Conservation (phyloP, 305 asterid species). For the Striga hermonthica region DNA sequence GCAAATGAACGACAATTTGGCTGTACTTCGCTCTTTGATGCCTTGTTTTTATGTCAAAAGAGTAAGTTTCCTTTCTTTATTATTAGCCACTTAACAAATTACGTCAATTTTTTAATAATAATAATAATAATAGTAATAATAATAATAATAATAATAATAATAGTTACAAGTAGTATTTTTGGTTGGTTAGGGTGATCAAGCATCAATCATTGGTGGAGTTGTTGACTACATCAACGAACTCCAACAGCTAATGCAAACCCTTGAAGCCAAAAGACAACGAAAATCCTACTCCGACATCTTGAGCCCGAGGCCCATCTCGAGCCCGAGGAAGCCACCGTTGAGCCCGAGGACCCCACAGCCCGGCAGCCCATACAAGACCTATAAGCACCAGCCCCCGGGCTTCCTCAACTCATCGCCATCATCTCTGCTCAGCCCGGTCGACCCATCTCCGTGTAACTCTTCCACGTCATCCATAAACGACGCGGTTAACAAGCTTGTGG, state of each 20-base stretch:
- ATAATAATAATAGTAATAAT: no score
- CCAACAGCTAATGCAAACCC: constrained; percentile 69
- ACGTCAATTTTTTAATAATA: neutral
- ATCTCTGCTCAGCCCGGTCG: constrained; percentile 39
- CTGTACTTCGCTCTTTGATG: constrained; percentile 77
- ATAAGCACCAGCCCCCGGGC: constrained; percentile 29
- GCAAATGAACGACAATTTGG: constrained; percentile 79
- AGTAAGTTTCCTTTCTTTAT: constrained; percentile 31
- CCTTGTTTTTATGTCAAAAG: constrained; percentile 85
- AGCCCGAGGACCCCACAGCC: constrained; percentile 88
- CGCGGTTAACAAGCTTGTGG: constrained; percentile 72
- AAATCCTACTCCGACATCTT: constrained; percentile 46
- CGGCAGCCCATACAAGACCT: constrained; percentile 62
- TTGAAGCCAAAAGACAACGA: constrained; percentile 72
- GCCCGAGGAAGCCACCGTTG: constrained; percentile 64
- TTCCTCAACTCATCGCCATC: constrained; percentile 31
- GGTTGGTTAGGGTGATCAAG: constrained; percentile 74
- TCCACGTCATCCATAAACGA: constrained; percentile 45
- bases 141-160: no score
- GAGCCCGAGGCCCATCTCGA: constrained; percentile 36
- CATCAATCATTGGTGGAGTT: constrained; percentile 86
- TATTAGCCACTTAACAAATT: neutral
- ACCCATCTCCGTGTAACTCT: constrained; percentile 60
- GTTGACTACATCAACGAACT: constrained; percentile 77
- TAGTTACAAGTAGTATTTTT: neutral